Base-by-base conservation (phyloP, 768 basidiomycete genomes). In the Arthromyces matolae region DNA sequence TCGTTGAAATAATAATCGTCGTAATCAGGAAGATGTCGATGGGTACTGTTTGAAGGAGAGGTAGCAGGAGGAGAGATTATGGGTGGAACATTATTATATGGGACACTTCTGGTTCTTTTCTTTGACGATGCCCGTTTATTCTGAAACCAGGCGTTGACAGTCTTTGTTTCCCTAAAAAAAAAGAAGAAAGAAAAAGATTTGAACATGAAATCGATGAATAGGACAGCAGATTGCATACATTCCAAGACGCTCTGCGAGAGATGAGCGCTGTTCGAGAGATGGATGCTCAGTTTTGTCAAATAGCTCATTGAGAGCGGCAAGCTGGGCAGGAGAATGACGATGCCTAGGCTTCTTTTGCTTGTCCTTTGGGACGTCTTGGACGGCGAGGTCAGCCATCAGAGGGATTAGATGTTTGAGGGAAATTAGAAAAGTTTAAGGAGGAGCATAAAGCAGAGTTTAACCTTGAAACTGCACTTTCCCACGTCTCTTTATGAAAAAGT, bases 71-170 rank as follows among this genome's bases (percentile, higher is more conserved):
- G 54, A 13, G 63, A 59, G 56, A 61, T 71, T 59, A 64, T 64
- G 60, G 50, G 69, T 49, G 45, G 65, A 54, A 50, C 60, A 55
- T 67, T 72, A 45, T 56, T 72, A 45, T 56, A 58, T 39, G 61
- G 57, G 52, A 61, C 57, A 32, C 55, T 44, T 52, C 62, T 72
- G 63, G 75, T 77, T 64, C 71, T 77, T 67, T 89, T 89, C 76
- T 88, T 89, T 57, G 79, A 81, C 10, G 86, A 88, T 5, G 88
- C 87, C 45, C 88, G 77, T 72, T 89, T 89, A 63, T 89, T 89
- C 69, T 89, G 87, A 67, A 89, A 90, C 84, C 86, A 89, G 12
- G 88, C 84, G 62, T 86, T 86, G 61, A 89, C 86, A 2, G 85
- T 87, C 76, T 89, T 89, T 64, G 80, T 82, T 63, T 89, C 85